Percentiles rank a stretch among this genome's conserved stretches.
Conservation (phyloP, 2,329 filamentous ascomycete species). For the Aspergillus flavus region DNA sequence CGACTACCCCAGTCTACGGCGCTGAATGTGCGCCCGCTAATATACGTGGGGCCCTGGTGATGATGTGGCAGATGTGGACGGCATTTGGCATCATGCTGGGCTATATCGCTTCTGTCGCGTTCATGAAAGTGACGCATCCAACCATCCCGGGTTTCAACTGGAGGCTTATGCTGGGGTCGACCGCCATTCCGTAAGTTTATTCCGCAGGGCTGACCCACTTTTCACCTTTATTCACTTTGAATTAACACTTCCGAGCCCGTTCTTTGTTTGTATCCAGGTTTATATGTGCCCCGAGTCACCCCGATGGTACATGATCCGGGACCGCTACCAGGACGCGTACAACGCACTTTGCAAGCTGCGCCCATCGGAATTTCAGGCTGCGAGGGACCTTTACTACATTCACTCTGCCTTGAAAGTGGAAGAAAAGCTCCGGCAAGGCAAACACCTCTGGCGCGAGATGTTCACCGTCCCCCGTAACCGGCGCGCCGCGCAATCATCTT, state of each 20-base stretch:
- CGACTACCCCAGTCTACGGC: slow-evolving; percentile 75
- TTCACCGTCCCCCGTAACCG: slow-evolving; percentile 64
- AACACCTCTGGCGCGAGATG: slow-evolving; percentile 54
- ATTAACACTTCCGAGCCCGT: slow-evolving; percentile 5
- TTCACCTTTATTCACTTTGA: not conserved
- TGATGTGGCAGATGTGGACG: slow-evolving; percentile 73
- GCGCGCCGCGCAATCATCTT: slow-evolving; percentile 61
- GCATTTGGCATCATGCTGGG: slow-evolving; percentile 58
- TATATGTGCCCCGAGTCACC: slow-evolving; percentile 63
- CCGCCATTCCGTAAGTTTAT: slow-evolving; percentile 55
- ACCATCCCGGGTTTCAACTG: slow-evolving; percentile 63
- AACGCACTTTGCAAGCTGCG: slow-evolving; percentile 47
- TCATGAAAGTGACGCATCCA: slow-evolving; percentile 58
- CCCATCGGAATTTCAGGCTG: slow-evolving; percentile 47
- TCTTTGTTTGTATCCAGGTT: slow-evolving; percentile 55
- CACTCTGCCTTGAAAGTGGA: slow-evolving; percentile 63
- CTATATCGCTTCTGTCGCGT: slow-evolving; percentile 63
- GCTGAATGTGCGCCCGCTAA: slow-evolving; percentile 71
- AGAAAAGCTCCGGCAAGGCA: slow-evolving; percentile 51
- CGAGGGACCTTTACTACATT: slow-evolving; percentile 50
- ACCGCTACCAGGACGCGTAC: slow-evolving; percentile 45
- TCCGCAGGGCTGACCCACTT: no score
- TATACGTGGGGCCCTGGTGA: slow-evolving; percentile 75
- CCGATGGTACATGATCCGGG: slow-evolving; percentile 52
- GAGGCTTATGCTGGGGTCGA: slow-evolving; percentile 70